A percentile compares a stretch with the other conserved stretches of the same genome.
Evolutionary conservation across 306 rosid genomes (phyloP).

Genomic region (Glycine soja): DNA sequence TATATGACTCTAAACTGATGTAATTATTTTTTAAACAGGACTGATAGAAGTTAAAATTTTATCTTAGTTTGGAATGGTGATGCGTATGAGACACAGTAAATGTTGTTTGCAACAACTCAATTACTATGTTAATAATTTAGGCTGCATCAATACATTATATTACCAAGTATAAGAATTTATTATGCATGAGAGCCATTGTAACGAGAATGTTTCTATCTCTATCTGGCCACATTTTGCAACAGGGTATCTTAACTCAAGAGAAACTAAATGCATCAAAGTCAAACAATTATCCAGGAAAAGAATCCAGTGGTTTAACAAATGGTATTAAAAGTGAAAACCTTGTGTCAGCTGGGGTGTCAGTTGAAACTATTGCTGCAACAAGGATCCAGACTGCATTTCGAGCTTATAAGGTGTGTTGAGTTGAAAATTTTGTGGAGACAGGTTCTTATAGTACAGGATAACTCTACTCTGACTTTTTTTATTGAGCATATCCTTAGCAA

Average conservation of each 20-base stretch:
- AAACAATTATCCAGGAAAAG: constrained; percentile 51
- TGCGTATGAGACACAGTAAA: not conserved
- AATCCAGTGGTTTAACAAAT: constrained; percentile 48
- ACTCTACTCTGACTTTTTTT: constrained; percentile 25
- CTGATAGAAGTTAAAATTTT: constrained; percentile 25
- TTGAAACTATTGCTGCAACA: constrained; percentile 83
- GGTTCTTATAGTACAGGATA: constrained; percentile 22
- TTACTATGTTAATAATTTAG: constrained; percentile 18
- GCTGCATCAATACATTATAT: constrained; percentile 28
- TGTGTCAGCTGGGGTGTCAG: constrained; percentile 64
- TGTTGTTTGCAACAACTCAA: not conserved
- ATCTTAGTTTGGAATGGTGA: constrained; percentile 17
- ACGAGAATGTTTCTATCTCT: constrained; percentile 34
- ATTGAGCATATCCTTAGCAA: constrained; percentile 12
- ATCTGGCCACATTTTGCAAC: constrained; percentile 40
- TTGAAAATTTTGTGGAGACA: constrained; percentile 24
- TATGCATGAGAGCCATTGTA: constrained; percentile 31
- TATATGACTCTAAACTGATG: constrained; percentile 3
- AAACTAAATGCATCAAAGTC: constrained; percentile 56
- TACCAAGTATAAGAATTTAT: constrained; percentile 38
- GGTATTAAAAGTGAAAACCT: constrained; percentile 52
- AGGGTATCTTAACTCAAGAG: constrained; percentile 61
- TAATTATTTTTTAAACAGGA: not conserved
- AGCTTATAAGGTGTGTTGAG: constrained; percentile 67
- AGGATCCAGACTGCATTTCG: constrained; percentile 92